Base-by-base conservation (phyloP, 805 yeast genomes). In the Hanseniaspora vineae region DNA sequence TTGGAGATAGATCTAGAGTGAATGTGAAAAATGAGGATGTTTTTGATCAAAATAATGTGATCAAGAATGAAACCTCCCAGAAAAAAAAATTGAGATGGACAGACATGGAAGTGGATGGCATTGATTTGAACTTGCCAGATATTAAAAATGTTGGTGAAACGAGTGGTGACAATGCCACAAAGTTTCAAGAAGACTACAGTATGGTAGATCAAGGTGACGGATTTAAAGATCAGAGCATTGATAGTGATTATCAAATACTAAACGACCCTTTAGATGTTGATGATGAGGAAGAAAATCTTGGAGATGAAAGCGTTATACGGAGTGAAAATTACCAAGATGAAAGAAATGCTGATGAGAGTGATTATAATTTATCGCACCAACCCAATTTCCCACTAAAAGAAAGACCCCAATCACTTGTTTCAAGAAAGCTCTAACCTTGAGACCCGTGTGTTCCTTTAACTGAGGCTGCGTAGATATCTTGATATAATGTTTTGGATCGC, bases 1-100 rank as follows among this genome's bases (percentile, higher is more conserved):
- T 47, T 46, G 54, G 45, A 40, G 43, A 35, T 44, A 52, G n/a
- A 44, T 19, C n/a, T 29, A 17, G 13, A 23, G 4, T 23, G 8
- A 23, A 8, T 23, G 8, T 8, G 8, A 23, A 23, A 23, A 23
- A 23, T 23, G 29, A 23, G 29, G 6, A 23, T 23, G 29, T 23
- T 5, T 23, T 23, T 23, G 29, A 23, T 23, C 29, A 23, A 23
- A 23, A 4, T 8, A 23, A 23, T 42, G 9, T 14, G 12, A 13
- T 42, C 45, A 15, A 42, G n/a, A 3, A 45, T 31, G 20, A n/a
- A 19, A 13, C 39, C 29, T n/a, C 32, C 45, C 11, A 32, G 29
- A 31, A 18, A 35, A 4, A 15, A 12, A 17, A 14, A 23, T 14
- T 12, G 14, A 18, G 43, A 46, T 14, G 39, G 42, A 42, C 33